phyloP scores from a whole-genome alignment of 2,329 filamentous ascomycete species.

The Phialophora tarda region DNA sequence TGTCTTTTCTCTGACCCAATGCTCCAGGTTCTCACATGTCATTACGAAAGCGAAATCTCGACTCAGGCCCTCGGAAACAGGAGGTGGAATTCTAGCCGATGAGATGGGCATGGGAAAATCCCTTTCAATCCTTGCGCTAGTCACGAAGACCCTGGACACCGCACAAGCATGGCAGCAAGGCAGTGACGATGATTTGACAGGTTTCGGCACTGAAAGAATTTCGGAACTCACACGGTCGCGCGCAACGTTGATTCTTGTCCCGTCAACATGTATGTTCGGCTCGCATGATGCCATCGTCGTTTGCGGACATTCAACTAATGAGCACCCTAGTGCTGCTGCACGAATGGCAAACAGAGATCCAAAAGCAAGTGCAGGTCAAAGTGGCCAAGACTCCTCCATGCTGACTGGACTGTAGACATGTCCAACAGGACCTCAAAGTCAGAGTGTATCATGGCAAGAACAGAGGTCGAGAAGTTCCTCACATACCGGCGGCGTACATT shows the following conservation, averaged over 20 bases:
- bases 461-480: constrained; percentile 39
- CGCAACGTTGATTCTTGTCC: constrained; percentile 55
- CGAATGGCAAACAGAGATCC: constrained; percentile 8
- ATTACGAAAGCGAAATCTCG: constrained; percentile 48
- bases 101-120: constrained; percentile 68
- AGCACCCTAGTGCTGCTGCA: background rate
- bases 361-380: background rate
- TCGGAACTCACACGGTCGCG: constrained; percentile 38
- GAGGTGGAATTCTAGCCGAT: constrained; percentile 62
- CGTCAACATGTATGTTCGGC: constrained; percentile 38
- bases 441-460: constrained; percentile 48
- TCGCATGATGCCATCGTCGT: background rate
- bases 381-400: background rate
- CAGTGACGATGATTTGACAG: constrained; percentile 4
- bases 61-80: constrained; percentile 39
- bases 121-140: constrained; percentile 58
- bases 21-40: constrained; percentile 44
- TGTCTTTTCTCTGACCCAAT: constrained; percentile 22
- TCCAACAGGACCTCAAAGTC: background rate
- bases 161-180: constrained; percentile 48
- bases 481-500: constrained; percentile 48
- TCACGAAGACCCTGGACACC: constrained; percentile 50
- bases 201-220: background rate
- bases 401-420: constrained; percentile 1
- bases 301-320: background rate